phyloP scores from a whole-genome alignment of 345 rosid genomes.

The Kandelia obovata region DNA sequence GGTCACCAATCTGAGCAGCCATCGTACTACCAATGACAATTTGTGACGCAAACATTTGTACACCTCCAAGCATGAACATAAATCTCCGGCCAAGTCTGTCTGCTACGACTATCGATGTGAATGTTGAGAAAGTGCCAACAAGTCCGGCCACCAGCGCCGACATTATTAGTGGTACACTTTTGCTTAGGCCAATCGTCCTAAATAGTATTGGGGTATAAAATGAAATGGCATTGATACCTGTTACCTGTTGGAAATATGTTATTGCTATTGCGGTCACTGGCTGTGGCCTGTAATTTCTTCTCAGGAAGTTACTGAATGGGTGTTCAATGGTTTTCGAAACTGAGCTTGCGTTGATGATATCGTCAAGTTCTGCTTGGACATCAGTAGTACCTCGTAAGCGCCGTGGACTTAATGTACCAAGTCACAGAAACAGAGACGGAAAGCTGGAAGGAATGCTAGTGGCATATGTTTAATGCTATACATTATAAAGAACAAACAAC shows the following conservation, averaged over 20 bases:
- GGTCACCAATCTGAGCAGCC: constrained; percentile 47
- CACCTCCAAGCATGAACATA: constrained; percentile 49
- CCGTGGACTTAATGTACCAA: constrained; percentile 5
- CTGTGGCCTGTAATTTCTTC: constrained; percentile 62
- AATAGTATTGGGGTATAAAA: constrained; percentile 74
- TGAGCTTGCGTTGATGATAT: constrained; percentile 50
- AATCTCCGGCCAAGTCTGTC: constrained; percentile 55
- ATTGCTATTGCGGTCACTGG: constrained; percentile 65
- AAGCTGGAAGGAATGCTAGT: background rate
- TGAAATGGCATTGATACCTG: constrained; percentile 66
- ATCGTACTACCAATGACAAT: constrained; percentile 42
- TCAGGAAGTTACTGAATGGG: constrained; percentile 39
- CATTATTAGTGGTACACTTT: constrained; percentile 52
- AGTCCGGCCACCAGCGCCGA: constrained; percentile 51
- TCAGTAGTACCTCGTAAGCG: constrained; percentile 52
- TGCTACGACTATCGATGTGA: constrained; percentile 53
- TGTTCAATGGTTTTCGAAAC: constrained; percentile 23
- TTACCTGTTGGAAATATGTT: constrained; percentile 74
- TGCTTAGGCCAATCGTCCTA: constrained; percentile 63
- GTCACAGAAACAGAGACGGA: background rate
- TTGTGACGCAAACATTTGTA: constrained; percentile 62
- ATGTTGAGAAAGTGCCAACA: constrained; percentile 41
- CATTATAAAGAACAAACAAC: background rate
- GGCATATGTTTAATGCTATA: background rate
- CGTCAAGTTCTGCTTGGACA: constrained; percentile 55